Evolutionary conservation across 2,329 filamentous ascomycete species (phyloP), one percentile per base, ranked within the genome.

Genomic region (Mariannaea sp.): DNA sequence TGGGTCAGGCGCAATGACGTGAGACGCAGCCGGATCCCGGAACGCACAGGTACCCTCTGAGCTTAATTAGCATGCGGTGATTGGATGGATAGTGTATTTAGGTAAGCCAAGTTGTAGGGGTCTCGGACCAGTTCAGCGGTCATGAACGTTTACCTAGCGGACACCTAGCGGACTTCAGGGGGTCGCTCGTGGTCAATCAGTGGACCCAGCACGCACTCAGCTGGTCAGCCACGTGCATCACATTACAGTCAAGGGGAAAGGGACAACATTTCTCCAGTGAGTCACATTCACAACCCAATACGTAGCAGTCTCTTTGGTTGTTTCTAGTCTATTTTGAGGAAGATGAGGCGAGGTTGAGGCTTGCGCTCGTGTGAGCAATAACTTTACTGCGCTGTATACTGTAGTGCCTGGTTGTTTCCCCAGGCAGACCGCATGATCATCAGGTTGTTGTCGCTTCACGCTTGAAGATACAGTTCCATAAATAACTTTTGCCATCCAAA

Each of bases 1-100:
- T 13, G 36, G 39, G 44, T 48, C 30, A 39, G 38, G 40, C 17
- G 47, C 20, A 17, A 46, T 50, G 52, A 50, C 46, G 52, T 54
- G 40, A n/a, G n/a, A n/a, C n/a, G n/a, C n/a, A n/a, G n/a, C n/a
- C n/a, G n/a, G n/a, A n/a, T n/a, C n/a, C n/a, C n/a, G 19, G 40
- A 33, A 33, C 22, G 32, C 5, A 5, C 16, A 17, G n/a, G 49
- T 19, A 49, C 44, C 51, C 32, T 49, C 32, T 40, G 38, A 35
- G 51, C 19, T 20, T 8, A 24, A 32, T 3, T 2, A 19, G n/a
- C 20, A 7, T 19, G 7, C 19, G 3, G 7, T 17, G 39, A 41
- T 43, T 54, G 51, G 51, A 32, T 24, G 24, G 24, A 22, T 4
- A 7, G 8, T 4, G 7, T 3, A 13, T 19, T 53, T 48, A 53